phyloP scores from a whole-genome alignment of 192 early-diverging fungal species.

The Entophlyctis luteolus region DNA sequence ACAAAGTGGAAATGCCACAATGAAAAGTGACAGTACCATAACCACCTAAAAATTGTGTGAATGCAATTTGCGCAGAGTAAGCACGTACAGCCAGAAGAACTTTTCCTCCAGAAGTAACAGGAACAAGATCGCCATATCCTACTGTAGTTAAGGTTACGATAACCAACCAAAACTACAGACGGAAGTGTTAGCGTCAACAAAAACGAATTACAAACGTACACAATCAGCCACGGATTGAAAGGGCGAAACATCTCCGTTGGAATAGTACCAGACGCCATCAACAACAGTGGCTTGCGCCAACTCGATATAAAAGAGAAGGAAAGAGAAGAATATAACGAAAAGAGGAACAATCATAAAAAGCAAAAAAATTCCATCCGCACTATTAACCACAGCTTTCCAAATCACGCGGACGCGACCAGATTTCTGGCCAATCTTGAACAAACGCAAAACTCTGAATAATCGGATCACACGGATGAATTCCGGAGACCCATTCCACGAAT shows the following conservation, averaged over 20 bases:
- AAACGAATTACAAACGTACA: background rate
- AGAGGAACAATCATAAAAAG: background rate
- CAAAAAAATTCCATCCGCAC: background rate
- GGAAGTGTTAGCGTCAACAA: background rate
- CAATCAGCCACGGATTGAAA: slow-evolving; percentile 5
- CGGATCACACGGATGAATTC: slow-evolving; percentile 4
- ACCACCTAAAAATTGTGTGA: background rate
- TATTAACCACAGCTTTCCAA: background rate
- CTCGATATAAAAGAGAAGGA: slow-evolving; percentile 10
- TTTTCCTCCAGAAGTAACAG: background rate
- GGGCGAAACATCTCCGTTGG: background rate
- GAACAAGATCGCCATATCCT: slow-evolving; percentile 2
- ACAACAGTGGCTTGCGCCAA: background rate
- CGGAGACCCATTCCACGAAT: background rate
- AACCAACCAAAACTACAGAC: slow-evolving; percentile 2
- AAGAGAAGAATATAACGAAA: slow-evolving; percentile 1
- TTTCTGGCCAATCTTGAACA: slow-evolving; percentile 27
- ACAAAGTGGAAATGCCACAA: slow-evolving; percentile 8
- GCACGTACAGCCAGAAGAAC: background rate
- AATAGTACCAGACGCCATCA: background rate
- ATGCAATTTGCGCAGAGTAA: background rate
- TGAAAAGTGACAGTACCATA: slow-evolving; percentile 7
- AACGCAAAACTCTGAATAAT: slow-evolving; percentile 9
- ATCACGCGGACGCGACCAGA: slow-evolving; percentile 6
- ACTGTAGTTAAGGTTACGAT: background rate